Evolutionary conservation across 805 yeast species (phyloP).

Genomic region (Candida schatavii): DNA sequence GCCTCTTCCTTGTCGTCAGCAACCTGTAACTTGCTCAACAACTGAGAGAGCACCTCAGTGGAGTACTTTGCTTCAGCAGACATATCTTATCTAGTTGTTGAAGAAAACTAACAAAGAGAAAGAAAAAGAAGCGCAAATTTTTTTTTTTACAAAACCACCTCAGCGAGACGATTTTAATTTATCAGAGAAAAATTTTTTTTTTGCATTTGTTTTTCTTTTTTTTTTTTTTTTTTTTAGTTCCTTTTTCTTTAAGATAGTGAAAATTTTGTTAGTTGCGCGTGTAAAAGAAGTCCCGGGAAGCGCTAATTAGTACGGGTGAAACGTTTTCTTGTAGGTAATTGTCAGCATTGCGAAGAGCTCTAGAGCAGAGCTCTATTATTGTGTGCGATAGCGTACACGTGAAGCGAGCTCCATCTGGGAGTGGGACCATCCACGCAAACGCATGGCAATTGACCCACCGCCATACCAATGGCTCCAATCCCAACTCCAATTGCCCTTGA

Average conservation of each 20-base stretch:
- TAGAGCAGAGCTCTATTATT: no score
- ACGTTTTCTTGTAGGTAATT: not conserved
- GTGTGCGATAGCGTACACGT: no score
- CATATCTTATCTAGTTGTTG: conserved; percentile 26
- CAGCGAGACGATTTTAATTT: conserved; percentile 3
- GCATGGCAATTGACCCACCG: no score
- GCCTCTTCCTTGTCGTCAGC: conserved; percentile 87
- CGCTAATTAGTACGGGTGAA: no score
- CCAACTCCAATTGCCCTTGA: no score
- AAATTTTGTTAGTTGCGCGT: no score
- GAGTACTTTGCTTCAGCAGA: conserved; percentile 62
- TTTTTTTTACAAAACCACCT: no score
- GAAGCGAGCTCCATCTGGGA: no score
- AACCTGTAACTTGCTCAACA: conserved; percentile 87
- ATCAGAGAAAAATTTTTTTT: conserved; percentile 4
- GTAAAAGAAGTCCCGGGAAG: no score
- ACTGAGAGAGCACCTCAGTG: conserved; percentile 84
- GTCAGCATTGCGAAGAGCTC: no score
- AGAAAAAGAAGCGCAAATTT: conserved; percentile 15
- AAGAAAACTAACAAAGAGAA: conserved; percentile 9
- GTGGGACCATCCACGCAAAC: no score
- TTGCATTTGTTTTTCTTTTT: not conserved
- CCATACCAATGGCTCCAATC: no score
- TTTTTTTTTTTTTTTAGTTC: not conserved
- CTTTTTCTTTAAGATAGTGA: not conserved